Evolutionary conservation across 805 yeast species (phyloP).

Genomic region (Torulaspora microellipsoides): DNA sequence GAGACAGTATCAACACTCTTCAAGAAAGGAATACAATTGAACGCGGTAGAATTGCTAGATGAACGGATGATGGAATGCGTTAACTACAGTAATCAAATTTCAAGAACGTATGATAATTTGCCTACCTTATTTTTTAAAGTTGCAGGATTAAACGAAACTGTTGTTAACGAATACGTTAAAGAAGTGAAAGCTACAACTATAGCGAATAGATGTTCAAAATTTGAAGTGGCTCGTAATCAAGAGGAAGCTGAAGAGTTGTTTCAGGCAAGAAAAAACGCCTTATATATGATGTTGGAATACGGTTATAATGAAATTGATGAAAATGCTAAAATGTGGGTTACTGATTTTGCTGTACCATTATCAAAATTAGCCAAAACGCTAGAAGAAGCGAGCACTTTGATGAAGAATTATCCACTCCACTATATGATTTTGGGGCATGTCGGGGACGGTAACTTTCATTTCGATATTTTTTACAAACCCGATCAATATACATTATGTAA

Average conservation of each 20-base stretch:
- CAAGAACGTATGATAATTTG: conserved; percentile 43
- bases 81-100: conserved; percentile 49
- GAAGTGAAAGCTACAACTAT: conserved; percentile 49
- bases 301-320: conserved; percentile 48
- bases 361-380: conserved; percentile 60
- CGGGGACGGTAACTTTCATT: conserved; percentile 80
- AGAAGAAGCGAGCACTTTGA: conserved; percentile 53
- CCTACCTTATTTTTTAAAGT: conserved; percentile 68
- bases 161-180: conserved; percentile 43
- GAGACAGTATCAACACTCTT: conserved; percentile 59
- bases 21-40: conserved; percentile 57
- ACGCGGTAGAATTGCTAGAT: conserved; percentile 74
- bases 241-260: conserved; percentile 66
- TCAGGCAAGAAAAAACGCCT: conserved; percentile 68
- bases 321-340: conserved; percentile 57
- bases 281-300: conserved; percentile 64
- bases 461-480: conserved; percentile 53
- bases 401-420: conserved; percentile 47
- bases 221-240: conserved; percentile 58
- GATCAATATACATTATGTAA: conserved; percentile 46
- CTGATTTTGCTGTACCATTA: conserved; percentile 84
- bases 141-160: conserved; percentile 44
- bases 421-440: conserved; percentile 73
- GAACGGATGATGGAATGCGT: conserved; percentile 66
- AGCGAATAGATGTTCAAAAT: conserved; percentile 49